A percentile compares a stretch with the other conserved stretches of the same genome.
Conservation (phyloP, 331 rosid species). For the Quercus tomentella region DNA sequence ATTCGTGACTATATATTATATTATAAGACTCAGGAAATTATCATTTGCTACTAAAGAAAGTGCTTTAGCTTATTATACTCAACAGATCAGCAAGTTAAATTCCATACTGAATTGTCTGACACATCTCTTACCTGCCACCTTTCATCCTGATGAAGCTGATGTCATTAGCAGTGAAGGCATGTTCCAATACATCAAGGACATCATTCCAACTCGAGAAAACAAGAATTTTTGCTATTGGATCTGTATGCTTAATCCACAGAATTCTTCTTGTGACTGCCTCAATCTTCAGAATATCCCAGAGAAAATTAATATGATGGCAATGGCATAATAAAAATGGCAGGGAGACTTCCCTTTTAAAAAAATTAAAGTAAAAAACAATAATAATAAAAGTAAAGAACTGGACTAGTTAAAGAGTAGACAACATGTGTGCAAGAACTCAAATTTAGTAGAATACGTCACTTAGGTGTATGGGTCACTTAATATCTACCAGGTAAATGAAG, state of each 20-base stretch:
- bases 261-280: slow-evolving; percentile 92
- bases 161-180: slow-evolving; percentile 66
- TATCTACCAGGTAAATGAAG: too few relatives aligned
- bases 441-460: background rate
- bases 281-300: slow-evolving; percentile 49
- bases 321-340: background rate
- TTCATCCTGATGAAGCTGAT: slow-evolving; percentile 76
- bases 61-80: background rate
- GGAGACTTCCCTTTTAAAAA: background rate
- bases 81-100: background rate
- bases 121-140: slow-evolving; percentile 81
- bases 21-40: background rate
- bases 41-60: background rate
- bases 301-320: slow-evolving; percentile 1
- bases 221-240: slow-evolving; percentile 71
- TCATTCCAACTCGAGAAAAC: slow-evolving; percentile 98
- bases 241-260: slow-evolving; percentile 75
- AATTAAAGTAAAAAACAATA: background rate
- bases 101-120: background rate
- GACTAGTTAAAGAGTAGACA: background rate
- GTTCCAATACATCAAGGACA: slow-evolving; percentile 93
- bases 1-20: background rate
- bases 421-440: background rate
- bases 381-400: background rate
- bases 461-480: background rate